Percentiles rank a stretch among this genome's conserved stretches.
Conservation (phyloP, 257 asterid species). For the Gentiana straminea region DNA sequence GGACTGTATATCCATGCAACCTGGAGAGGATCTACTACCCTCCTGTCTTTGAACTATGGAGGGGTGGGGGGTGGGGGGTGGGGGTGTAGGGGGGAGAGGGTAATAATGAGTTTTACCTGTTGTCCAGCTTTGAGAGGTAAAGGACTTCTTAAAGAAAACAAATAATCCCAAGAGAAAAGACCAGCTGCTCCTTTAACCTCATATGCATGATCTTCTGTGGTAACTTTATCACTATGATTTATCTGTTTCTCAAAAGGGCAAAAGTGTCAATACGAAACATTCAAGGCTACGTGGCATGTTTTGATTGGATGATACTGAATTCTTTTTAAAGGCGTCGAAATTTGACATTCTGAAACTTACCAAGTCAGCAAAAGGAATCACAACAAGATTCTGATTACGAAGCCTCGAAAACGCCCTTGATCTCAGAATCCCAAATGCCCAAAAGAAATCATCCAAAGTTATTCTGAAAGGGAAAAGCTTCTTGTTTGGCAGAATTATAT, state of each 20-base stretch:
- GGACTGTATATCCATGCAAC: too few relatives aligned
- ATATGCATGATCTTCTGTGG: conserved; percentile 81
- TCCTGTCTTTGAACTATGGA: too few relatives aligned
- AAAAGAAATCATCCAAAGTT: conserved; percentile 75
- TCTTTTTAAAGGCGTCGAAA: too few relatives aligned
- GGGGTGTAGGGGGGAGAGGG: too few relatives aligned
- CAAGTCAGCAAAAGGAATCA: conserved; percentile 92
- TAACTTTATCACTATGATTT: conserved; percentile 71
- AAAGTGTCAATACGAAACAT: too few relatives aligned
- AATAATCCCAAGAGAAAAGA: conserved; percentile 86
- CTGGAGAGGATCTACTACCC: too few relatives aligned
- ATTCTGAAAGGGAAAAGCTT: conserved; percentile 61
- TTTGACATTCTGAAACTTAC: conserved; percentile 21
- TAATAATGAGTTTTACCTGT: conserved; percentile 44
- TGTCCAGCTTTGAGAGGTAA: conserved; percentile 72
- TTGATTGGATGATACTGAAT: too few relatives aligned
- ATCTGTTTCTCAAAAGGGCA: conserved; percentile 29
- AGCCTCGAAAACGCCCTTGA: conserved; percentile 85
- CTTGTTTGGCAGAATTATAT: conserved; percentile 70
- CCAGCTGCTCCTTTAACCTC: conserved; percentile 90
- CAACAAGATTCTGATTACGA: conserved; percentile 71
- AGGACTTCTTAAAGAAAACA: conserved; percentile 72
- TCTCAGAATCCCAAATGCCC: conserved; percentile 97
- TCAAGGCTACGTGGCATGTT: too few relatives aligned
- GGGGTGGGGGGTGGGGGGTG: too few relatives aligned